Evolutionary conservation across 2,329 filamentous ascomycete genomes (phyloP), one percentile per base, ranked within the genome.

Genomic region (Aspergillus sp.): DNA sequence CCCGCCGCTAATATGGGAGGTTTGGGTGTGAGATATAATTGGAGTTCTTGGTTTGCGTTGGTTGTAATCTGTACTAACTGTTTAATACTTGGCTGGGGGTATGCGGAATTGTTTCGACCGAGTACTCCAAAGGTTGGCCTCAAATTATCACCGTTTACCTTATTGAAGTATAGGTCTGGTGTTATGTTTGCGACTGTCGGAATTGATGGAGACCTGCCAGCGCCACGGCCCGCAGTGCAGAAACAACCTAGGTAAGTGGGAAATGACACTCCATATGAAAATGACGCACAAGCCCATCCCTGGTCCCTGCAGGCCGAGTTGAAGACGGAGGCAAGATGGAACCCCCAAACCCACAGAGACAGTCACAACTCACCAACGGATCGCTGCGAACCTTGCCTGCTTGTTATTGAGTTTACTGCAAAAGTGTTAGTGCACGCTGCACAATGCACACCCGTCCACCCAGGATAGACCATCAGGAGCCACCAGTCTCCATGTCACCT

Each of bases 1-100:
- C 58, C 58, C 55, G 49, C 57, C 52, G 52, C 39, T 54, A 54
- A 29, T 18, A 16, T 12, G 24, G 42, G 9, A 47, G 46, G 53
- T 24, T 22, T n/a, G 18, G 42, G 16, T 46, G 45, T 11, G 45
- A 47, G 45, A 20, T 47, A 47, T 47, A 47, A 47, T 47, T 47
- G 45, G 45, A 10, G 2, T 20, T 46, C 32, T 36, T n/a, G 1
- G 14, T 42, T 42, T 16, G 36, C 36, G 45, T 47, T 47, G 45
- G 20, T 24, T 47, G 22, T 12, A 20, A 9, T 20, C 45, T 3
- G 11, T 12, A 47, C 9, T 47, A 22, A 16, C 9, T 16, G 39
- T 14, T 42, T 14, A 16, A 20, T 47, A 20, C 11, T 22, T 42
- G 14, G 36, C 36, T n/a, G 36, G 36, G 36, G 6, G 36, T 12